Conservation (phyloP, 2,329 filamentous ascomycete genomes). For the Stagonosporopsis vannaccii region DNA sequence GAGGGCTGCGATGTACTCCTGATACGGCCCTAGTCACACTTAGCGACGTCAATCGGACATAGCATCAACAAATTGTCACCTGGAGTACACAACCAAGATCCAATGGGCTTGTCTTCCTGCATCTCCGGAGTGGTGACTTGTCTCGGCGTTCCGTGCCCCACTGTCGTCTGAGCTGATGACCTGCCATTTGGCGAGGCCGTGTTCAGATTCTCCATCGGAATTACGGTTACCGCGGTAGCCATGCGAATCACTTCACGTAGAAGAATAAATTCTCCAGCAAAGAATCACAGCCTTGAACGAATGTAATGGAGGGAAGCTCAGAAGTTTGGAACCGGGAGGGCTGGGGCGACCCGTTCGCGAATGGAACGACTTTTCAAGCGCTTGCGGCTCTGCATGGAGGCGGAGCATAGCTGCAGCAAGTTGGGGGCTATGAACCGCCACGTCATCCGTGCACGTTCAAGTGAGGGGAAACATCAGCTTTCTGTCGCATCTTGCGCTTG, state of each 20-base stretch:
- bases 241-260: background rate
- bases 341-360: conserved; percentile 18
- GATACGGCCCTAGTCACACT: conserved; percentile 34
- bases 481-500: conserved; percentile 17
- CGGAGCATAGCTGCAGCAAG: conserved; percentile 25
- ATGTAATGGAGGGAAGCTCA: background rate
- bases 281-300: background rate
- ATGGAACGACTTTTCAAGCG: conserved; percentile 24
- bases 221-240: conserved; percentile 2
- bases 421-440: conserved; percentile 30
- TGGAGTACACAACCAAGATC: conserved; percentile 39
- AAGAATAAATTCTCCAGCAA: background rate
- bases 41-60: background rate
- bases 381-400: conserved; percentile 31
- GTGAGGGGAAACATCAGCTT: conserved; percentile 14
- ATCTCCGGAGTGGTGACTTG: background rate
- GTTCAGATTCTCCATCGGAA: conserved; percentile 10
- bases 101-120: conserved; percentile 15
- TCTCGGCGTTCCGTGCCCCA: conserved; percentile 11
- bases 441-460: conserved; percentile 27
- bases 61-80: conserved; percentile 21
- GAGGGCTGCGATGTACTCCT: conserved; percentile 38
- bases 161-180: background rate
- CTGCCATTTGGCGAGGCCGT: background rate
- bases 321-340: conserved; percentile 8